Base-by-base conservation (phyloP, 108 stramenopile genomes). In the Cyclotella sp. region DNA sequence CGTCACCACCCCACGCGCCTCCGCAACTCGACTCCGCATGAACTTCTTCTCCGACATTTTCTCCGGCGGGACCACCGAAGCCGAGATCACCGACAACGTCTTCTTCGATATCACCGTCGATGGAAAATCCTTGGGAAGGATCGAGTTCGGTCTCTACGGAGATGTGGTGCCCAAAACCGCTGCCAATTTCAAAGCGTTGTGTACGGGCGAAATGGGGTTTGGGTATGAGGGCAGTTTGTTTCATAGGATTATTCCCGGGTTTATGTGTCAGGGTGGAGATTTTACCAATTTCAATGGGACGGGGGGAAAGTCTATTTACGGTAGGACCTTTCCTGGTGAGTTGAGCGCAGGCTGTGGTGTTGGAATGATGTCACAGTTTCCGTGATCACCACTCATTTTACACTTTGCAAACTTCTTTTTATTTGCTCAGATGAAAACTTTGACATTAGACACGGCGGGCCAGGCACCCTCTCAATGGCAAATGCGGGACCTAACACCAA, bases 201-300 rank as follows among this genome's bases (percentile, higher is more conserved):
- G 96, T 75, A 95, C 92, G 19, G 95, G 95, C 19, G 88, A 93
- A 47, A 75, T 66, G 54, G 97, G 97, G 60, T 92, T 93, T 81
- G 96, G 96, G 27, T 98, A 95, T 86, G 86, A 93, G 82, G 91
- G 88, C 28, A 80, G 78, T 68, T 76, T 72, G 34, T 97, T 98
- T 85, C 97, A 98, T 59, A 92, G 97, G 54, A 81, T 92, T 53
- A 93, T 93, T 70, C 92, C 92, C 24, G 85, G 85, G 46, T 95
- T 95, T 76, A 93, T 91, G 92, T 90, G 87, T 73, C 90, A 89
- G 71, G 95, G 97, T 5, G 97, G 95, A n/a, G 98, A 99, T 85
- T 97, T 99, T 80, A 98, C 97, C 28, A 83, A 85, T 77, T 90
- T 90, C 55, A 87, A 96, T 69, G 78, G 78, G 4, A 89, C 90